These are phyloP conservation scores for Colletotrichum aenigma DNA, from an alignment of 2,329 filamentous ascomycete genomes.

Conservation along the genomic window DNA sequence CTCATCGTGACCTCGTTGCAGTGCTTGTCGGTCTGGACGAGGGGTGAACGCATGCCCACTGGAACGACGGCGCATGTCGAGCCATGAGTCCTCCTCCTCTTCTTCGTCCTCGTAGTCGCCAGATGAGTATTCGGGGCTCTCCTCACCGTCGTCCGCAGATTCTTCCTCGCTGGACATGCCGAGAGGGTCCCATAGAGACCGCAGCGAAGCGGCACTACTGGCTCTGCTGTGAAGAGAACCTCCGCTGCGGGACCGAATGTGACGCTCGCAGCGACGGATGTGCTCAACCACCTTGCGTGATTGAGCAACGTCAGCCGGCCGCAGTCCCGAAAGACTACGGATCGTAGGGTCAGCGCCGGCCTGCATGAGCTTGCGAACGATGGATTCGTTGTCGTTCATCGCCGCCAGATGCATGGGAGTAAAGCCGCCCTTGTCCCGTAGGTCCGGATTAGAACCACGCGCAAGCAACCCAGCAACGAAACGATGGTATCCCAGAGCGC, in stretches of 20 bases:
- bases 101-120: constrained; percentile 47
- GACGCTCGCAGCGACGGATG: constrained; percentile 65
- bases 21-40: constrained; percentile 14
- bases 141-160: constrained; percentile 41
- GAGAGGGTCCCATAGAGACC: constrained; percentile 68
- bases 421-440: constrained; percentile 79
- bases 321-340: constrained; percentile 72
- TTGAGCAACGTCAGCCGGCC: constrained; percentile 72
- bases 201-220: constrained; percentile 70
- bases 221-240: constrained; percentile 62
- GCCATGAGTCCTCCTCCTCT: constrained; percentile 43
- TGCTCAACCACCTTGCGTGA: constrained; percentile 68
- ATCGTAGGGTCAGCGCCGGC: constrained; percentile 75
- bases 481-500: constrained; percentile 74
- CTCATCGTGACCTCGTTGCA: constrained; percentile 12
- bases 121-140: constrained; percentile 50
- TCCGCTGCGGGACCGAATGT: constrained; percentile 71
- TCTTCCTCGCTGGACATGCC: constrained; percentile 44
- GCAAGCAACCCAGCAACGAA: constrained; percentile 79
- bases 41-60: constrained; percentile 27
- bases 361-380: constrained; percentile 76
- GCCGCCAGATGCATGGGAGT: constrained; percentile 83
- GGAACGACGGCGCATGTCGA: constrained; percentile 39
- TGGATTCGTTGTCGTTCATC: constrained; percentile 75
- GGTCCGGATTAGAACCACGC: constrained; percentile 77